These are phyloP conservation scores for Prunus yedoensis DNA, from an alignment of 331 rosid genomes.

Conservation along the genomic window DNA sequence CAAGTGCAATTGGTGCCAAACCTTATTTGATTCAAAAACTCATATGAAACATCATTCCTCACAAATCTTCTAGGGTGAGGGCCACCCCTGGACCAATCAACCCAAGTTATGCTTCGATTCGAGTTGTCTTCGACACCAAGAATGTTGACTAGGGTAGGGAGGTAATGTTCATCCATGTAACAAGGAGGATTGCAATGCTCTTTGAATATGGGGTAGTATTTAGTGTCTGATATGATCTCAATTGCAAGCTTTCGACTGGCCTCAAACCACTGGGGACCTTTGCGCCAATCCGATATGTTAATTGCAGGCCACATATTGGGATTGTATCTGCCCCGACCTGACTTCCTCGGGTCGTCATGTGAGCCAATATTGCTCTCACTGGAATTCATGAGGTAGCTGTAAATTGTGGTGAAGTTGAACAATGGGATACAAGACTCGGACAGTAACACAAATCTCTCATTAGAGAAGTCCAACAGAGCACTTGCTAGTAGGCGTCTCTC, in stretches of 20 bases:
- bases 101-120: conserved; percentile 52
- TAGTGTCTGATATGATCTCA: conserved; percentile 37
- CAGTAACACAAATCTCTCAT: no score
- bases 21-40: conserved; percentile 36
- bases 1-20: conserved; percentile 34
- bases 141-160: conserved; percentile 41
- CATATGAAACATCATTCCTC: conserved; percentile 31
- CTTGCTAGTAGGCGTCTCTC: conserved; percentile 48
- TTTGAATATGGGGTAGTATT: conserved; percentile 35
- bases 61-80: conserved; percentile 49
- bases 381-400: conserved; percentile 32
- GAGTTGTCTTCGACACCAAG: conserved; percentile 28
- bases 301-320: conserved; percentile 35
- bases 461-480: conserved; percentile 47
- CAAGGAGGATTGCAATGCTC: conserved; percentile 48
- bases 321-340: conserved; percentile 50
- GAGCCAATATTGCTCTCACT: conserved; percentile 32
- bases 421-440: conserved; percentile 51
- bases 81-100: conserved; percentile 52
- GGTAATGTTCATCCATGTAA: conserved; percentile 52
- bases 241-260: conserved; percentile 32
- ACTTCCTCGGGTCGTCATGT: conserved; percentile 40
- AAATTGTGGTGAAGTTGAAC: conserved; percentile 42
- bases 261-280: conserved; percentile 63
- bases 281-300: conserved; percentile 40